Base-by-base conservation (phyloP, 2,329 filamentous ascomycete genomes). In the Diaporthe batatas region DNA sequence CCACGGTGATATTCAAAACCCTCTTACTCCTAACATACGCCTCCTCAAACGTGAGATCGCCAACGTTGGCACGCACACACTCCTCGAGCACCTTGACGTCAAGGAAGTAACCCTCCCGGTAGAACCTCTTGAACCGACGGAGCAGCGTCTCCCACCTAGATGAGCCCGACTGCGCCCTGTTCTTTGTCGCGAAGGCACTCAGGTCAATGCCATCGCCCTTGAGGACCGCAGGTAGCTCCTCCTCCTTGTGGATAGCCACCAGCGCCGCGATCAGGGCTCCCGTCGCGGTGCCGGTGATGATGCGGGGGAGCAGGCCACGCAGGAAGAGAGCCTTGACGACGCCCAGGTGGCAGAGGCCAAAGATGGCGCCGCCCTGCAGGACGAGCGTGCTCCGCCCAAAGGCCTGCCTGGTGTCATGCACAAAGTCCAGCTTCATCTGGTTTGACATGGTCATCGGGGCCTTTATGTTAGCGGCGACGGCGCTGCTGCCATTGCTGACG, bases 11-110 rank as follows among this genome's bases (percentile, higher is more conserved):
- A 80, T 98, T 98, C 77, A 98, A 85, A 4, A 97, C 91, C 67
- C 94, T 88, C 79, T 96, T 96, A 51, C 94, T 98, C 74, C 91
- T 90, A 68, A 91, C 89, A 79, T 95, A 98, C 0, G 96, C 96
- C 83, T 98, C 96, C 81, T 97, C 94, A 79, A 98, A 98, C 0
- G 95, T 98, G 75, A 97, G 81, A 78, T 98, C 93, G 12, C 95
- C 95, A 18, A 98, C 91, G 76, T 98, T 97, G 18, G 92, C 91
- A 72, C 92, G 89, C 18, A 98, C 92, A 76, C 94, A 96, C 73
- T 95, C 90, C 79, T 97, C 94, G 58, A 98, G 83, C 12, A 97
- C 92, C 53, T 88, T 90, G 4, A 94, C 90, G 80, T 98, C 95
- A 39, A 97, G 87, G 73, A 98, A 93, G 79, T 97, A 94, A 0